A percentile compares a stretch with the other conserved stretches of the same genome.
phyloP scores from a whole-genome alignment of 192 early-diverging fungal genomes.

The Linnemannia schmuckeri region DNA sequence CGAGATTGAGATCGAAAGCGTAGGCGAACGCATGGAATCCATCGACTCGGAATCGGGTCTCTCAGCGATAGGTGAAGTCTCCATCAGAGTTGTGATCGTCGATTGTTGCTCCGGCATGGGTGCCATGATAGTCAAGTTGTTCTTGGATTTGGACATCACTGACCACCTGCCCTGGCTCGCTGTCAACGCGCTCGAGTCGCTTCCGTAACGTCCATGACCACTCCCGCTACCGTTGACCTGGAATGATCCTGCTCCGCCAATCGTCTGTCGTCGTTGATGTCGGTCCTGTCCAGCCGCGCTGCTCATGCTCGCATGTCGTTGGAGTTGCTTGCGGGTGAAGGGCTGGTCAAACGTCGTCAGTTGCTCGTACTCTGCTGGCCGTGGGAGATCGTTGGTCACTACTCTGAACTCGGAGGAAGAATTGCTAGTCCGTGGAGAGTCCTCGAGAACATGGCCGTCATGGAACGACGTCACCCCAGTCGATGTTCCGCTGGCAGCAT shows the following conservation, averaged over 20 bases:
- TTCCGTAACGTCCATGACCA: constrained; percentile 40
- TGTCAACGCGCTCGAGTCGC: constrained; percentile 27
- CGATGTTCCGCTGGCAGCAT: constrained; percentile 22
- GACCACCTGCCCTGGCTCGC: constrained; percentile 9
- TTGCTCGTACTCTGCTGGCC: constrained; percentile 29
- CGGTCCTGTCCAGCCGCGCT: constrained; percentile 17
- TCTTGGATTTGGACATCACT: constrained; percentile 18
- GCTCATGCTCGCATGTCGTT: constrained; percentile 26
- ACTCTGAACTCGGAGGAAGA: constrained; percentile 33
- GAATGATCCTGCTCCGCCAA: constrained; percentile 13
- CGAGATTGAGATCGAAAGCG: constrained; percentile 31
- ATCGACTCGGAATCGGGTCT: background rate
- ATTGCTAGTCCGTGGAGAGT: constrained; percentile 39
- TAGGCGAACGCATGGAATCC: background rate
- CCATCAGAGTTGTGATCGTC: background rate
- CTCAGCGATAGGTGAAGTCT: background rate
- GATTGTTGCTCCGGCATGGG: constrained; percentile 29
- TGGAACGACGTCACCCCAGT: constrained; percentile 30
- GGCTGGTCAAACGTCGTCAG: constrained; percentile 49
- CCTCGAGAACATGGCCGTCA: constrained; percentile 37
- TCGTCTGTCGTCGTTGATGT: constrained; percentile 45
- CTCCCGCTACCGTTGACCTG: background rate
- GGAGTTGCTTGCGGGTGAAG: constrained; percentile 37
- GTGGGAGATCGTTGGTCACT: constrained; percentile 12
- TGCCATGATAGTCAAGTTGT: background rate